Evolutionary conservation across 768 basidiomycete genomes (phyloP), one percentile per base, ranked within the genome.

Genomic region (Hericium erinaceus): DNA sequence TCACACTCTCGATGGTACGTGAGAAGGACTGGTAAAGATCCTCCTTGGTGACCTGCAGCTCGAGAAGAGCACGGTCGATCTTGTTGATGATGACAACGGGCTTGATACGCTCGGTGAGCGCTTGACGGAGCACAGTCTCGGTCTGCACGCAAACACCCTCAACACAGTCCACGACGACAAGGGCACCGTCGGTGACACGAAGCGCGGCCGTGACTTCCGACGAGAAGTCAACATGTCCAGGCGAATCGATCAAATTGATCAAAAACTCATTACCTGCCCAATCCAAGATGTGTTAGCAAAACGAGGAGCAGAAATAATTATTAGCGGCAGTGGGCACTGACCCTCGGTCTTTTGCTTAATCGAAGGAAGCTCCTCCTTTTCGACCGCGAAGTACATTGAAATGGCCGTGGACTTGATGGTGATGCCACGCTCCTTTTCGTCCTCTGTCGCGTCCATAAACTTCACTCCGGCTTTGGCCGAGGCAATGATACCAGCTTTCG

Each of bases 61-160:
- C 97, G 67, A 99, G 91, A 54, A 99, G 84, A 58, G 97, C 97
- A 69, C 97, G 95, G 76, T 99, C 97, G 68, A 99, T 94, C 80
- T 99, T 99, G 86, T 99, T 99, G 78, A 99, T 97, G 77, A 98
- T 85, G 67, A 98, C 85, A 68, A 99, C 97, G 64, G 97, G 97
- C 79, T 97, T 98, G 80, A 99, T 98, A 73, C 97, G 94, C 79
- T 99, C 97, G 46, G 86, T 83, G 48, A 99, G 83, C 56, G 97
- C 91, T 71, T 99, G 97, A 65, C 97, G 93, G 58, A 99, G 83
- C 57, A 99, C 97, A 15, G 97, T 99, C 79, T 98, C 97, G 69
- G 97, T 99, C 77, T 99, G 97, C 44, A 98, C 97, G 73, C 95
- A 99, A 69, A 98, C 97, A 78, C 97, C 97, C 72, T 99, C 97